Conservation (phyloP, 306 rosid genomes). For the Oxytropis ochrocephala region DNA sequence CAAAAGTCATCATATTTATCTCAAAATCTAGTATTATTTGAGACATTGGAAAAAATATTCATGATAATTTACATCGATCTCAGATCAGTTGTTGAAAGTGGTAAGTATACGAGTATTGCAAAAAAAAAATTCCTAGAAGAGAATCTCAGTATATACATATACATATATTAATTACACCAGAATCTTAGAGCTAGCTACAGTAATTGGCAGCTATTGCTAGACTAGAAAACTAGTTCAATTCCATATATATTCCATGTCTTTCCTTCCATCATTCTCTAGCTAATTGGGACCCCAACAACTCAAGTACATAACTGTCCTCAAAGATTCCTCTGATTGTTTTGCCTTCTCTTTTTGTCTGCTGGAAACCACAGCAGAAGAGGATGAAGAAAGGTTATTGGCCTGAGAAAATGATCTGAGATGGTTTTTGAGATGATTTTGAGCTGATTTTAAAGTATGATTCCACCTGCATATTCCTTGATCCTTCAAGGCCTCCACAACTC, state of each 20-base stretch:
- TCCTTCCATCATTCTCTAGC: too few relatives aligned
- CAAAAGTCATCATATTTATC: too few relatives aligned
- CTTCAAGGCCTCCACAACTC: conserved; percentile 39
- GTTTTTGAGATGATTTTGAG: conserved; percentile 30
- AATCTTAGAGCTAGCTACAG: too few relatives aligned
- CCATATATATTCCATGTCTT: not conserved
- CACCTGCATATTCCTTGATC: conserved; percentile 61
- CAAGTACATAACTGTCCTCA: conserved; percentile 55
- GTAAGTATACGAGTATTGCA: not conserved
- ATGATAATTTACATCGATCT: not conserved
- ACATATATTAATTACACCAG: too few relatives aligned
- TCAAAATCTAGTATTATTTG: too few relatives aligned
- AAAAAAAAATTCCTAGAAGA: not conserved
- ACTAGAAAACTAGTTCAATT: not conserved
- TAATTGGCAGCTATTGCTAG: too few relatives aligned
- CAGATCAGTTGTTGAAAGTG: too few relatives aligned
- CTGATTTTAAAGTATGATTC: conserved; percentile 31
- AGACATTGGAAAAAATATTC: too few relatives aligned
- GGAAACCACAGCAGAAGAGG: conserved; percentile 32
- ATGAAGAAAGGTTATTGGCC: conserved; percentile 31
- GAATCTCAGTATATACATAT: too few relatives aligned
- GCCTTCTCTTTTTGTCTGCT: conserved; percentile 14
- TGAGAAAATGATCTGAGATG: conserved; percentile 29
- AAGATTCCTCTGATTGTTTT: conserved; percentile 52
- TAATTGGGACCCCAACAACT: conserved; percentile 35